A percentile compares a stretch with the other conserved stretches of the same genome.
phyloP scores from a whole-genome alignment of 371 early-diverging fungal species.

The Syncephalis plumigaleata region DNA sequence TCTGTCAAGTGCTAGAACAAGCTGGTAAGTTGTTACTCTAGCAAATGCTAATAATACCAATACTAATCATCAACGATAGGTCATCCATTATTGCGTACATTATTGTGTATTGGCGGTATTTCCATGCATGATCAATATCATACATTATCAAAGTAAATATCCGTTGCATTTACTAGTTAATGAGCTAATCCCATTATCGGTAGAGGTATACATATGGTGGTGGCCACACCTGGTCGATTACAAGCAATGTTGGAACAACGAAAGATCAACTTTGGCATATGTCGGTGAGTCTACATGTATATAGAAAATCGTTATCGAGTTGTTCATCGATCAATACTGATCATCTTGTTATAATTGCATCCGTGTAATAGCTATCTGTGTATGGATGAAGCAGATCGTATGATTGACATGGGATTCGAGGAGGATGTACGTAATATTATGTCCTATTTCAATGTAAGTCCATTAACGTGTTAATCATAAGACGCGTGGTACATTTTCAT shows the following conservation, averaged over 20 bases:
- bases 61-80: too few species aligned
- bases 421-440: constrained; percentile 84
- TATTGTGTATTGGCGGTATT: constrained; percentile 92
- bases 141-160: constrained; percentile 32
- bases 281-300: constrained; percentile 24
- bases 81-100: constrained; percentile 49
- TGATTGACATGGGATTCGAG: constrained; percentile 97
- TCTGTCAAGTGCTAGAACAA: constrained; percentile 39
- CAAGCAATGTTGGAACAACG: constrained; percentile 68
- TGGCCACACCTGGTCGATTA: constrained; percentile 94
- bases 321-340: too few species aligned
- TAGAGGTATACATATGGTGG: constrained; percentile 58
- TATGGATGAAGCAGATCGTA: constrained; percentile 97
- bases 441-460: constrained; percentile 80
- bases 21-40: too few species aligned
- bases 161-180: too few species aligned
- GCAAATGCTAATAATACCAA: too few species aligned
- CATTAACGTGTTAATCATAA: too few species aligned
- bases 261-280: constrained; percentile 61
- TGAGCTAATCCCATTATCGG: too few species aligned
- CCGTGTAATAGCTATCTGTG: too few species aligned
- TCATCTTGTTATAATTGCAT: constrained; percentile 33
- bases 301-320: not conserved
- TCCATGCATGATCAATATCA: constrained; percentile 71
- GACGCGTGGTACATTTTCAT: not conserved